Conservation (phyloP, 2,329 filamentous ascomycete genomes). For the Keithomyces neogunnii region DNA sequence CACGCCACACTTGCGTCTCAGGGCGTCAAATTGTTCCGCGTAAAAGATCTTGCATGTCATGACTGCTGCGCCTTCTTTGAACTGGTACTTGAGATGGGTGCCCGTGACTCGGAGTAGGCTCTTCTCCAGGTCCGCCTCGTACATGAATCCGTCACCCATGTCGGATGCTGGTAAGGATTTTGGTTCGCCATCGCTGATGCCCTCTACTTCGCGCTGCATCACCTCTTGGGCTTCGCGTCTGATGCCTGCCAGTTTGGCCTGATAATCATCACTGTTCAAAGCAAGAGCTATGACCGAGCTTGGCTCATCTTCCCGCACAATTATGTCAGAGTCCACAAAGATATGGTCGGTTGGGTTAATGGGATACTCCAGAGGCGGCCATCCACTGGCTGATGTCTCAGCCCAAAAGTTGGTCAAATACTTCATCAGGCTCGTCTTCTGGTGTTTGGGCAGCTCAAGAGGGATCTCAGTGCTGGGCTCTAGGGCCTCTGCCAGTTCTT, state of each 20-base stretch:
- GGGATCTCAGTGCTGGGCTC: constrained; percentile 53
- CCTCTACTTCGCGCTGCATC: constrained; percentile 28
- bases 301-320: constrained; percentile 94
- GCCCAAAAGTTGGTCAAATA: constrained; percentile 98
- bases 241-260: constrained; percentile 65
- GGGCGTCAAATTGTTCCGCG: constrained; percentile 92
- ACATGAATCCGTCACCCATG: constrained; percentile 29
- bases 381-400: constrained; percentile 90
- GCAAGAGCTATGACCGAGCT: constrained; percentile 94
- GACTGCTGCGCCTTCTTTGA: constrained; percentile 84
- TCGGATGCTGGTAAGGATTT: constrained; percentile 26
- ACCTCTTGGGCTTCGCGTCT: constrained; percentile 40
- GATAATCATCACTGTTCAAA: constrained; percentile 80
- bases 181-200: constrained; percentile 17
- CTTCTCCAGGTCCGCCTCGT: constrained; percentile 72
- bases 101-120: constrained; percentile 78
- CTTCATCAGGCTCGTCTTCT: constrained; percentile 88
- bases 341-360: constrained; percentile 84
- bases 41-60: constrained; percentile 99
- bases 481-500: constrained; percentile 53
- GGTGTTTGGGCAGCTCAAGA: constrained; percentile 79
- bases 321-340: constrained; percentile 93
- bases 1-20: constrained; percentile 86
- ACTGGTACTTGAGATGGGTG: constrained; percentile 93
- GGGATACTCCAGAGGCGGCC: constrained; percentile 87